Evolutionary conservation across 805 yeast species (phyloP).

Genomic region (Komagataella mondaviorum): DNA sequence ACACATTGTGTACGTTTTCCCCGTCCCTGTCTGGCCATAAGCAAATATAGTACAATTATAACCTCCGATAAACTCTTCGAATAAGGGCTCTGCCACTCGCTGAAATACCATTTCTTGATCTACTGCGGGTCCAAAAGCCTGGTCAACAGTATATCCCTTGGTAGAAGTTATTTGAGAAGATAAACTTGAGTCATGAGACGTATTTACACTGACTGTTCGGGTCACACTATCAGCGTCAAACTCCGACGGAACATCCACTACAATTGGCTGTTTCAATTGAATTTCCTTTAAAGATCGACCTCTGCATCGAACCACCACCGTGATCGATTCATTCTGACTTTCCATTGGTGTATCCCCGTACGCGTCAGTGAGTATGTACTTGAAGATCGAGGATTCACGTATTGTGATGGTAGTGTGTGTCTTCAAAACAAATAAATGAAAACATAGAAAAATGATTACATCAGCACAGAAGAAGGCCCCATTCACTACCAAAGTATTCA

Average conservation of each 20-base stretch:
- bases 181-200: constrained; percentile 12
- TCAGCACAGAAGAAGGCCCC: background rate
- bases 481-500: constrained; percentile 4
- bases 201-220: constrained; percentile 9
- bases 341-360: background rate
- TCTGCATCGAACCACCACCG: constrained; percentile 42
- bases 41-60: constrained; percentile 43
- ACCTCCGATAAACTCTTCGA: constrained; percentile 35
- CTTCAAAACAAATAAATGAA: background rate
- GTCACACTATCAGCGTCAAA: constrained; percentile 3
- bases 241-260: constrained; percentile 31
- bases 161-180: constrained; percentile 12
- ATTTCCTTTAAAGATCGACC: constrained; percentile 32
- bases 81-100: constrained; percentile 31
- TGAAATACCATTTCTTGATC: constrained; percentile 32
- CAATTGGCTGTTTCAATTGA: constrained; percentile 28
- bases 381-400: background rate
- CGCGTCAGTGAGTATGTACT: background rate
- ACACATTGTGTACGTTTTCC: constrained; percentile 49
- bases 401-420: background rate
- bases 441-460: background rate
- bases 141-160: constrained; percentile 36
- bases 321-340: constrained; percentile 19
- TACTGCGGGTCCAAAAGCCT: constrained; percentile 38
- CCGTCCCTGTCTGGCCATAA: constrained; percentile 52